Evolutionary conservation across 768 basidiomycete species (phyloP).

Genomic region (Lentinula aciculospora): DNA sequence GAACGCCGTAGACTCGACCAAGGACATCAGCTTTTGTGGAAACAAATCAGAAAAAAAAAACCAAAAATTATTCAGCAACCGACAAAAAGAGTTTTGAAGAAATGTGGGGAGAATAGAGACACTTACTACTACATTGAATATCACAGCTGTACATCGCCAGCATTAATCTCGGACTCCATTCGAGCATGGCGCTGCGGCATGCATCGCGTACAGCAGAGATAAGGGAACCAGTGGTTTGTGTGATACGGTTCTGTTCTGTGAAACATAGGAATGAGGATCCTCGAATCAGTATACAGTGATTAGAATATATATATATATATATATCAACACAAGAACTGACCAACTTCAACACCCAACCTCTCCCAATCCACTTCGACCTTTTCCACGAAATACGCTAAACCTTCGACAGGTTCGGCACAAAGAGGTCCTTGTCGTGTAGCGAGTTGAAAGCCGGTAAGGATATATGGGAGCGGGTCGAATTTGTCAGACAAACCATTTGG

Average conservation of each 20-base stretch:
- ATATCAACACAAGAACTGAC: conserved; percentile 30
- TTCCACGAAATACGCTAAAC: conserved; percentile 89
- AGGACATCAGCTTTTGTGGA: conserved; percentile 93
- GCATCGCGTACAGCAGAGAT: conserved; percentile 88
- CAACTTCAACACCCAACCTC: conserved; percentile 58
- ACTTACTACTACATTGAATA: conserved; percentile 93
- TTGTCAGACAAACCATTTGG: conserved; percentile 17
- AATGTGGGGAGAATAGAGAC: conserved; percentile 2
- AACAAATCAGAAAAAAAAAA: too few species aligned
- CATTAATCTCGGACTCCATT: conserved; percentile 97
- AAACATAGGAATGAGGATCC: too few species aligned
- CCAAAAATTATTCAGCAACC: too few species aligned
- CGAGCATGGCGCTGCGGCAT: conserved; percentile 83
- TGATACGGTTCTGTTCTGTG: conserved; percentile 71
- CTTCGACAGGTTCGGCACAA: conserved; percentile 92
- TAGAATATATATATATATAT: too few species aligned
- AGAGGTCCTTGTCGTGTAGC: conserved; percentile 92
- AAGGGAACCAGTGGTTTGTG: conserved; percentile 85
- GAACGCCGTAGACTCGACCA: conserved; percentile 95
- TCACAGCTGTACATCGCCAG: conserved; percentile 99
- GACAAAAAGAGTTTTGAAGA: too few species aligned
- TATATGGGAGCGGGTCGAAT: conserved; percentile 43
- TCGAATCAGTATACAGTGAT: too few species aligned
- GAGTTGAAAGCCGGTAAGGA: conserved; percentile 94
- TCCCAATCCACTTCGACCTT: conserved; percentile 56